A percentile compares a stretch with the other conserved stretches of the same genome.
Evolutionary conservation across 257 asterid species (phyloP).

Genomic region (Lavandula angustifolia): DNA sequence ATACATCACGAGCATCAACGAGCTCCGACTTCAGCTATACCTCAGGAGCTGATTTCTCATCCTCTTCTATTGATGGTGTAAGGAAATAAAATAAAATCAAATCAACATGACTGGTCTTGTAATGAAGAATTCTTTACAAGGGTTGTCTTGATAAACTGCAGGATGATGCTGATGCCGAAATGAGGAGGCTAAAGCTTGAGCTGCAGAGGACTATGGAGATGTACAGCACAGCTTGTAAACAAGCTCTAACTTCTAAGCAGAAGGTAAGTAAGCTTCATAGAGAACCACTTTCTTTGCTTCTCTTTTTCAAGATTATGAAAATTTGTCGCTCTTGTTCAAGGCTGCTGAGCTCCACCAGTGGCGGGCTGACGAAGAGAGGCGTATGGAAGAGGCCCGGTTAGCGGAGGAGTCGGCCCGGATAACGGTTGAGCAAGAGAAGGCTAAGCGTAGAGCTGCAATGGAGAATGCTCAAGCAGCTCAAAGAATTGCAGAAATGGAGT

Average conservation of each 20-base stretch:
- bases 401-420: slow-evolving; percentile 50
- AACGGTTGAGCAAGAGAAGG: slow-evolving; percentile 41
- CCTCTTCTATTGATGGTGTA: slow-evolving; percentile 63
- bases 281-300: not conserved
- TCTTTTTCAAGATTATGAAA: not conserved
- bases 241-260: slow-evolving; percentile 69
- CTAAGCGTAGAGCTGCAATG: slow-evolving; percentile 37
- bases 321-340: slow-evolving; percentile 25
- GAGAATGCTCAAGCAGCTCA: slow-evolving; percentile 50
- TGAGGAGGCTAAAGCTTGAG: slow-evolving; percentile 85
- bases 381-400: slow-evolving; percentile 52
- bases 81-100: slow-evolving; percentile 25
- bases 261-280: slow-evolving; percentile 45
- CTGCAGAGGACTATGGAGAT: slow-evolving; percentile 77
- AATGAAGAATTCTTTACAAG: too few relatives aligned
- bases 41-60: slow-evolving; percentile 56
- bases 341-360: slow-evolving; percentile 70
- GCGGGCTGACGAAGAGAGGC: slow-evolving; percentile 73
- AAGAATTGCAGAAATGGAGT: slow-evolving; percentile 46
- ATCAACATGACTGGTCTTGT: not conserved
- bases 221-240: slow-evolving; percentile 83
- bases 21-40: slow-evolving; percentile 74
- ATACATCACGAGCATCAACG: slow-evolving; percentile 50
- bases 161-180: slow-evolving; percentile 81
- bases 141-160: slow-evolving; percentile 30